Conservation (phyloP, 2,329 filamentous ascomycete species). For the Verticillium alfalfae region DNA sequence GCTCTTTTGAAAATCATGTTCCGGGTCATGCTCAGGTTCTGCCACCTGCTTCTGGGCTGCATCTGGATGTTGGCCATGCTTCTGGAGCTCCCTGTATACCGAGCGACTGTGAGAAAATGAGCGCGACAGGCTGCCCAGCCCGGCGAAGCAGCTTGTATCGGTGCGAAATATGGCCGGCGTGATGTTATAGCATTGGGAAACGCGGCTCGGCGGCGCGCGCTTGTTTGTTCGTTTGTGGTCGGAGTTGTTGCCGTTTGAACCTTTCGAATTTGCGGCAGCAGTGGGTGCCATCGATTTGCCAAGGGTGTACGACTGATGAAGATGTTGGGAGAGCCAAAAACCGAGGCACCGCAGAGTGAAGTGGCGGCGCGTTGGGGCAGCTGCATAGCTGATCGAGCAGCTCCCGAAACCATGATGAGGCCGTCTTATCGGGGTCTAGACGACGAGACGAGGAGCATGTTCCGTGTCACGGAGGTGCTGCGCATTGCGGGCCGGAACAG, state of each 20-base stretch:
- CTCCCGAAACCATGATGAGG: slow-evolving; percentile 41
- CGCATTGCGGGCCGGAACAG: slow-evolving; percentile 1
- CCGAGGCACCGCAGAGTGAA: slow-evolving; percentile 9
- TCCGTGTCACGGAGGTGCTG: neutral
- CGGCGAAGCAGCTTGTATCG: neutral
- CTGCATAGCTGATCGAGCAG: slow-evolving; percentile 40
- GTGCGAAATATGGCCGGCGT: neutral
- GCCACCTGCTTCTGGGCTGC: neutral
- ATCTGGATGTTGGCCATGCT: neutral
- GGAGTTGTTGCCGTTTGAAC: neutral
- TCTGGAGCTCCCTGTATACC: slow-evolving; percentile 14
- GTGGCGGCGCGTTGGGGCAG: slow-evolving; percentile 37
- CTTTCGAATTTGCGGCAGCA: slow-evolving; percentile 3
- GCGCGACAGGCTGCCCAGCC: slow-evolving; percentile 12
- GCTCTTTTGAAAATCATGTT: slow-evolving; percentile 53
- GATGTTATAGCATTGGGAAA: neutral
- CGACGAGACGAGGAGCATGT: neutral
- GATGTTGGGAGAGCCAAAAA: slow-evolving; percentile 5
- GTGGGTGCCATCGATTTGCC: slow-evolving; percentile 2
- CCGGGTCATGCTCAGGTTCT: slow-evolving; percentile 33
- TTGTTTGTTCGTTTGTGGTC: neutral
- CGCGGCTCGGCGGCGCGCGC: neutral
- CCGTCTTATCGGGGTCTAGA: slow-evolving; percentile 10
- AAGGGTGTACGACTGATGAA: slow-evolving; percentile 9
- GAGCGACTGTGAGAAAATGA: slow-evolving; percentile 21